Evolutionary conservation across 768 basidiomycete genomes (phyloP).

Genomic region (Coprinopsis cinerea): DNA sequence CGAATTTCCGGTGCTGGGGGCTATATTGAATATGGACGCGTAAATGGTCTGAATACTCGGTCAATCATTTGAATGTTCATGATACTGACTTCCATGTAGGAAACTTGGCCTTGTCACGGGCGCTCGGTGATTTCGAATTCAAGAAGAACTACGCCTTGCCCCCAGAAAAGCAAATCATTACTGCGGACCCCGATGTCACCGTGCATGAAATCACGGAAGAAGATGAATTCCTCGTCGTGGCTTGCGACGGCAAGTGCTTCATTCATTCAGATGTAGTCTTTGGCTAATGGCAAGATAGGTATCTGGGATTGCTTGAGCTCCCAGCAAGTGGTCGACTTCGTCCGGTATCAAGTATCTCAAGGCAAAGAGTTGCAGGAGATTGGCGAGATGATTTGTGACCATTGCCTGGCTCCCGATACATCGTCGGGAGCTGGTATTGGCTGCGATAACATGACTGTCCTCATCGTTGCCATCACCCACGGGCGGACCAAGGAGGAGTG

Average conservation of each 20-base stretch:
- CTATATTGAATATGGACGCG: conserved; percentile 93
- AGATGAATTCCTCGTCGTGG: conserved; percentile 94
- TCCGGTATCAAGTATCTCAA: conserved; percentile 75
- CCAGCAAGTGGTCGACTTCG: conserved; percentile 87
- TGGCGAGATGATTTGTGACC: conserved; percentile 83
- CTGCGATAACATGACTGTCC: conserved; percentile 98
- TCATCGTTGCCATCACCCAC: conserved; percentile 82
- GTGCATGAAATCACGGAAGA: conserved; percentile 77
- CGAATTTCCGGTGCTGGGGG: conserved; percentile 91
- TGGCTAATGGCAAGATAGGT: conserved; percentile 42
- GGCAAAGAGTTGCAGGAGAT: conserved; percentile 78
- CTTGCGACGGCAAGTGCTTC: conserved; percentile 76
- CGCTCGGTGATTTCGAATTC: conserved; percentile 97
- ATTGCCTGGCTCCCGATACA: conserved; percentile 91
- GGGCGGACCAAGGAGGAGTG: conserved; percentile 89
- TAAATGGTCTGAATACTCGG: conserved; percentile 63
- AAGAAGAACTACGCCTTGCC: conserved; percentile 83
- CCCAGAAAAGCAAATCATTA: conserved; percentile 92
- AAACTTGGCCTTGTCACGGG: conserved; percentile 91
- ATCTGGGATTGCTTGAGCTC: conserved; percentile 98
- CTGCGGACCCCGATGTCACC: conserved; percentile 88
- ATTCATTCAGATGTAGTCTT: conserved; percentile 6
- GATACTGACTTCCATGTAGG: conserved; percentile 42
- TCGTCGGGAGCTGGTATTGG: conserved; percentile 89
- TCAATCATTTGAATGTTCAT: conserved; percentile 5